These are phyloP conservation scores for Tulasnella sp. DNA, from an alignment of 768 basidiomycete genomes.

Conservation along the genomic window DNA sequence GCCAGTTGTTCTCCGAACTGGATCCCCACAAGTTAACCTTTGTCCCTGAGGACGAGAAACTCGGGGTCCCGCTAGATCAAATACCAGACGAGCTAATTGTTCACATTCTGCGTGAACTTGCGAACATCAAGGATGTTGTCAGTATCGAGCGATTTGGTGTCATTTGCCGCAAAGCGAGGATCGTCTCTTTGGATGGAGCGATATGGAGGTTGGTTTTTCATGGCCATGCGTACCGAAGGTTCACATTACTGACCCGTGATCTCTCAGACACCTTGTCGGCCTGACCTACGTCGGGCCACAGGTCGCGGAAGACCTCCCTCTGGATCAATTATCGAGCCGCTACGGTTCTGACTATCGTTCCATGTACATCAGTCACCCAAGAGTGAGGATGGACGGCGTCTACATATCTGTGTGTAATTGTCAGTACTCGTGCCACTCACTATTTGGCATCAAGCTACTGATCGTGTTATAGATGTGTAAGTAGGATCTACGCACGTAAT, in stretches of 20 bases:
- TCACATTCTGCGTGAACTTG: constrained; percentile 49
- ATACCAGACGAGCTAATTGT: constrained; percentile 74
- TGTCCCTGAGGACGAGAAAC: constrained; percentile 56
- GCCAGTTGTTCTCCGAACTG: not conserved
- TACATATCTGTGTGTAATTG: constrained; percentile 88
- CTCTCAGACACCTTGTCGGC: constrained; percentile 48
- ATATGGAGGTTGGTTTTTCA: constrained; percentile 56
- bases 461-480: not conserved
- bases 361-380: constrained; percentile 72
- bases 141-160: constrained; percentile 68
- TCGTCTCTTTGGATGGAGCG: constrained; percentile 54
- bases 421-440: not conserved
- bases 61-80: constrained; percentile 41
- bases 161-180: constrained; percentile 62
- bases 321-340: constrained; percentile 40
- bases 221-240: not conserved
- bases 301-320: constrained; percentile 41
- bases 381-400: constrained; percentile 75
- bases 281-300: constrained; percentile 67
- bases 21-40: constrained; percentile 33
- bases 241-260: not conserved
- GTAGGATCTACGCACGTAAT: not conserved
- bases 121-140: constrained; percentile 35
- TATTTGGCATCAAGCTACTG: not conserved
- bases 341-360: constrained; percentile 60